A percentile compares a stretch with the other conserved stretches of the same genome.
These are phyloP conservation scores for Umbelopsis vinacea DNA, from an alignment of 192 early-diverging fungal species.

Conservation along the genomic window DNA sequence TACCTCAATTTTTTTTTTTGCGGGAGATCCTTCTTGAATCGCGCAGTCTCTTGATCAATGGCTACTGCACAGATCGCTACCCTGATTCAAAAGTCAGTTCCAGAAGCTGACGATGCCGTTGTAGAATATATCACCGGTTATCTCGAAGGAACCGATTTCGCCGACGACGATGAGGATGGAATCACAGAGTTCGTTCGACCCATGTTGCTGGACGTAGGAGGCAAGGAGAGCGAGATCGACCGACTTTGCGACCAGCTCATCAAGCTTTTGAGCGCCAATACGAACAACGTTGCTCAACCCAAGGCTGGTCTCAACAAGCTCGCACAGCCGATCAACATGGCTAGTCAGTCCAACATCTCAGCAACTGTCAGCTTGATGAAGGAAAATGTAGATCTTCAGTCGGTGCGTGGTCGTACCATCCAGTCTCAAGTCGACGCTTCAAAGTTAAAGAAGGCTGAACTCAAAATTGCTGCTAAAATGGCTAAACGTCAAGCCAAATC, in stretches of 20 bases:
- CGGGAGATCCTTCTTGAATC: not conserved
- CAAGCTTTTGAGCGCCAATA: constrained; percentile 50
- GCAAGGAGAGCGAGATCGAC: constrained; percentile 64
- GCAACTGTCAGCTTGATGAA: constrained; percentile 52
- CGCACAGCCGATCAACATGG: constrained; percentile 73
- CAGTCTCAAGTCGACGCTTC: constrained; percentile 75
- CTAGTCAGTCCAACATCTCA: constrained; percentile 62
- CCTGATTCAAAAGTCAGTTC: constrained; percentile 62
- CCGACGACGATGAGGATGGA: constrained; percentile 58
- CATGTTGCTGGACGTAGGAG: constrained; percentile 71
- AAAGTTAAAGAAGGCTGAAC: constrained; percentile 92
- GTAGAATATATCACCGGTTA: constrained; percentile 81
- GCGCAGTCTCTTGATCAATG: constrained; percentile 11
- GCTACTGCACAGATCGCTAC: constrained; percentile 39
- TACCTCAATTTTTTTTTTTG: not conserved
- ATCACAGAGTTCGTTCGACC: constrained; percentile 71
- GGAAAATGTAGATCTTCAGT: constrained; percentile 65
- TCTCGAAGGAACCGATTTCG: constrained; percentile 60
- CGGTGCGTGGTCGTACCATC: constrained; percentile 64
- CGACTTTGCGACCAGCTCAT: constrained; percentile 71
- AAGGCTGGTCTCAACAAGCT: constrained; percentile 58
- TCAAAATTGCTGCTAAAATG: constrained; percentile 89
- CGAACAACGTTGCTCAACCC: constrained; percentile 42
- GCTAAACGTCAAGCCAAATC: constrained; percentile 75
- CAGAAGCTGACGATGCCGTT: constrained; percentile 74